These are phyloP conservation scores for Acer saccharum DNA, from an alignment of 345 rosid species.

Conservation along the genomic window DNA sequence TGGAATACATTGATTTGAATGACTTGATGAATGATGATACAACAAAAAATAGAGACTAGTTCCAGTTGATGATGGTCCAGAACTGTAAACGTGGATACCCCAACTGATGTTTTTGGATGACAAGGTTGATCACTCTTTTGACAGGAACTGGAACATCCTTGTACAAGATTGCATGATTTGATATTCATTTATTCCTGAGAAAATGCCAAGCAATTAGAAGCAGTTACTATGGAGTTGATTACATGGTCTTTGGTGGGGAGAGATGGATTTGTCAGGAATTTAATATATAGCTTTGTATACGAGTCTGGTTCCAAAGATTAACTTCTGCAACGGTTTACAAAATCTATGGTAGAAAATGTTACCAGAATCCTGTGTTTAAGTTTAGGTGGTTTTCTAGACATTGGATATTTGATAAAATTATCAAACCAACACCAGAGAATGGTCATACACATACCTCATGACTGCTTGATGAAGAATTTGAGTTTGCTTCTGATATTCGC, in stretches of 20 bases:
- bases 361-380: neutral
- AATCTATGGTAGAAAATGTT: neutral
- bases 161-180: neutral
- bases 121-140: neutral
- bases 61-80: neutral
- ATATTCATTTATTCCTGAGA: conserved; percentile 20
- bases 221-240: neutral
- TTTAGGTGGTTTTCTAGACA: neutral
- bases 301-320: neutral
- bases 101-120: neutral
- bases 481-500: conserved; percentile 43
- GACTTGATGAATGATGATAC: neutral
- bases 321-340: neutral
- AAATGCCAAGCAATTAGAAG: neutral
- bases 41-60: neutral
- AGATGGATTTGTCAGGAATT: neutral
- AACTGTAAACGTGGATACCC: neutral
- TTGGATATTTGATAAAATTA: neutral
- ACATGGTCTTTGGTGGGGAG: neutral
- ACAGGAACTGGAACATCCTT: neutral
- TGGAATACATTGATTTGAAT: neutral
- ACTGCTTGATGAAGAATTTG: conserved; percentile 42
- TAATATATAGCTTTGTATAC: neutral
- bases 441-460: conserved; percentile 51
- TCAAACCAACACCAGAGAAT: neutral